Evolutionary conservation across 179 eudicot species (phyloP), one percentile per base, ranked within the genome.

Genomic region (Nepenthes alata): DNA sequence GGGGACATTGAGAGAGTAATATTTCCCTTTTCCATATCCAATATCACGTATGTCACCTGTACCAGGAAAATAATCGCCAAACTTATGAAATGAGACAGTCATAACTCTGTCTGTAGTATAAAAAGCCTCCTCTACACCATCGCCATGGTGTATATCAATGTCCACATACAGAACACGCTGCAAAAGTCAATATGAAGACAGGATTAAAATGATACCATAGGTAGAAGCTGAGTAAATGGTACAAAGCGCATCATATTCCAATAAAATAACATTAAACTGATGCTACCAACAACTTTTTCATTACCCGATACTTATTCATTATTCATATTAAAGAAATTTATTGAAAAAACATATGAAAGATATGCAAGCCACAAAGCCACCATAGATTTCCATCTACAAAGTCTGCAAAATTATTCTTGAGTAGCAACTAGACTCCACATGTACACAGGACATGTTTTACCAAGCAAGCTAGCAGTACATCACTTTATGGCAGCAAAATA

Each of bases 51-150:
- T 69, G 76, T 85, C 88, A 53, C 93, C 88, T 36, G 93, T 85
- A 53, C 88, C 93, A 67, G 93, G 88, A 59, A 85, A 85, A 73
- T 81, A 85, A 71, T 85, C 88, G 55, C 93, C 93, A 74, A 83
- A 85, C 67, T 85, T 83, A 67, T 85, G 93, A 62, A 85, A 85
- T 34, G 88, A 83, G 60, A 83, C 93, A 14, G 93, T 83, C 93
- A 85, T 85, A 58, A 85, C 93, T 69, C 93, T 77, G 75, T 85
- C 86, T 16, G 93, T 85, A 45, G 88, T 83, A 63, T 82, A 85
- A 71, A 85, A 85, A 56, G 87, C 91, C 66, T 85, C 91, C 69
- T 85, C 91, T 36, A 85, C 93, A 56, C 88, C 93, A 69, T 85
- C 93, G 9, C 86, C 88, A 60, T 85, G 93, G 70, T 85, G 88